Base-by-base conservation (phyloP, 2,329 filamentous ascomycete species). In the Coleophoma eucalyptorum region DNA sequence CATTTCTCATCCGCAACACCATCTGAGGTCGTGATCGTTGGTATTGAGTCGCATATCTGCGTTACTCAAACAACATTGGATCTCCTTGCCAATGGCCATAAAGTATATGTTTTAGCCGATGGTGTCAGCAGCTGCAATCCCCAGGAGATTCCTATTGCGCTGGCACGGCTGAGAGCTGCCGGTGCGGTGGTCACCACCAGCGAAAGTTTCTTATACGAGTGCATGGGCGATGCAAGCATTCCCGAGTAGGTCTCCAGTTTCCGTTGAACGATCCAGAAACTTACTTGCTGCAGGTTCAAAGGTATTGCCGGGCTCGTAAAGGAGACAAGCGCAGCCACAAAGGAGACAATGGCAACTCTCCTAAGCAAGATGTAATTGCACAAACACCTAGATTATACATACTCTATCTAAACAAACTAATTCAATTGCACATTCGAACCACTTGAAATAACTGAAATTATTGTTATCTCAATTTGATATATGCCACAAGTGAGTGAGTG, bases 31-130 rank as follows among this genome's bases (percentile, higher is more conserved):
- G 86, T 89, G 50, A 83, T 97, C 55, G 86, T 96, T 15, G 93
- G 93, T 35, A 96, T 97, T 65, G 93, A 97, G 72, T 82, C 83
- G 38, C 93, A 97, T 71, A 94, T 97, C 66, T 97, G 93, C 75
- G 84, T 97, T 31, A 92, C 90, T 54, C 93, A 97, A 77, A 97
- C 93, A 40, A 83, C 89, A 15, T 77, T 97, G 40, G 93, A 97
- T 72, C 73, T 96, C 45, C 73, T 94, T 41, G 74, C 76, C 19
- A 77, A 78, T 1, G 91, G 91, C 1, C 89, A 96, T 69, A 75
- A 76, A 48, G 93, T 97, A 6, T 96, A 95, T 68, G 75, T 97
- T 37, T 76, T 97, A 32, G 90, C 91, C 48, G 93, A 97, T 69
- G 93, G 84, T 32, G 92, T 97, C 40, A 92, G 87, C 64, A 93